Evolutionary conservation across 1,284 basidiomycete species (phyloP).

Genomic region (Ceratobasidium sp.): DNA sequence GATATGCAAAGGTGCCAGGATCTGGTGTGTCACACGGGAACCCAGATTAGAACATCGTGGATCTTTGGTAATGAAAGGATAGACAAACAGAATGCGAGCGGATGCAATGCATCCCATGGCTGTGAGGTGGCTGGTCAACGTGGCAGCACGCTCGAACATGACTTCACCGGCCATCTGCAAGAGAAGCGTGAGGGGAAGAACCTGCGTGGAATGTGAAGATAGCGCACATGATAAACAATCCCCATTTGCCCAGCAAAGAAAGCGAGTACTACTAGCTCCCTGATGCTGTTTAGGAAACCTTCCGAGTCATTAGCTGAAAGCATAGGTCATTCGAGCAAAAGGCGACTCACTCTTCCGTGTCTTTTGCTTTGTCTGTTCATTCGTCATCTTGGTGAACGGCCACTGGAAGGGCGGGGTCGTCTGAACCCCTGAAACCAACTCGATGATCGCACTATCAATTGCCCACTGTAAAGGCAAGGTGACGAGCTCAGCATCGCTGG

Average conservation of each 20-base stretch:
- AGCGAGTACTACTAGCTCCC: slow-evolving; percentile 27
- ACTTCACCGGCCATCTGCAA: slow-evolving; percentile 76
- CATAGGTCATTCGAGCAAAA: slow-evolving; percentile 67
- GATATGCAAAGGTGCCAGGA: slow-evolving; percentile 71
- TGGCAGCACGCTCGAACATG: slow-evolving; percentile 64
- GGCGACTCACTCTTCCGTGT: slow-evolving; percentile 60
- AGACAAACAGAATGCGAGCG: slow-evolving; percentile 65
- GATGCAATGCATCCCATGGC: slow-evolving; percentile 74
- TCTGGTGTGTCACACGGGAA: slow-evolving; percentile 54
- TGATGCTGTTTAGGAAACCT: slow-evolving; percentile 38
- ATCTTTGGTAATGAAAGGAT: slow-evolving; percentile 6
- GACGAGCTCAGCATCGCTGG: slow-evolving; percentile 70
- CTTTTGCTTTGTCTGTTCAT: slow-evolving; percentile 66
- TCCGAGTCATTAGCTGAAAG: slow-evolving; percentile 64
- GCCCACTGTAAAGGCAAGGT: slow-evolving; percentile 81
- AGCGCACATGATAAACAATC: slow-evolving; percentile 33
- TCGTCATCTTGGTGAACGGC: slow-evolving; percentile 34
- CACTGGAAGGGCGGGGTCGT: slow-evolving; percentile 13
- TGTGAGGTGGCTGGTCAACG: slow-evolving; percentile 70
- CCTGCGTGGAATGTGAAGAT: slow-evolving; percentile 50
- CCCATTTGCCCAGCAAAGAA: slow-evolving; percentile 40
- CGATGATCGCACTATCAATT: slow-evolving; percentile 57
- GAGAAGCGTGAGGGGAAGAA: slow-evolving; percentile 72
- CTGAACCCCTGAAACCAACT: slow-evolving; percentile 19
- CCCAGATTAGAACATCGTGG: background rate